A percentile compares a stretch with the other conserved stretches of the same genome.
Evolutionary conservation across 2,329 filamentous ascomycete genomes (phyloP).

Genomic region (Talaromyces sp.): DNA sequence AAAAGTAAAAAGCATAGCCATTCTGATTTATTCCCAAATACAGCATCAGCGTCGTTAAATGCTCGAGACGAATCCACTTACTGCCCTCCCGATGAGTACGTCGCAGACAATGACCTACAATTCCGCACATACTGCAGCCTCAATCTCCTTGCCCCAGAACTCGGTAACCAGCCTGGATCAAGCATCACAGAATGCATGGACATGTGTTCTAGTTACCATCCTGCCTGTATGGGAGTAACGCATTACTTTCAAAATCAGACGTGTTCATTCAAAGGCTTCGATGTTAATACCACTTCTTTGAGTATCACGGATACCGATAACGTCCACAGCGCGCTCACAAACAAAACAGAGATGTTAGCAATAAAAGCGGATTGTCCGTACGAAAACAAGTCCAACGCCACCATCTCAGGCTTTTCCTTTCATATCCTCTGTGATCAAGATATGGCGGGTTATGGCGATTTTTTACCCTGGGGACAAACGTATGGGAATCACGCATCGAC

Average conservation of each 20-base stretch:
- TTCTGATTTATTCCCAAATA: background rate
- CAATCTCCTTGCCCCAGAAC: background rate
- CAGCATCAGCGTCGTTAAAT: background rate
- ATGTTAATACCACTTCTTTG: background rate
- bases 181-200: background rate
- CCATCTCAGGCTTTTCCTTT: background rate
- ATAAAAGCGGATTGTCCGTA: background rate
- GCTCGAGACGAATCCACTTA: background rate
- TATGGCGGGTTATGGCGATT: background rate
- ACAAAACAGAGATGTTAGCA: background rate
- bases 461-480: background rate
- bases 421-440: background rate
- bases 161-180: background rate
- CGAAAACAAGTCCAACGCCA: background rate
- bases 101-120: background rate
- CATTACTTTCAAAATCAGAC: background rate
- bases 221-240: background rate
- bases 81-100: background rate
- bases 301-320: background rate
- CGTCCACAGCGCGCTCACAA: background rate
- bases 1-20: background rate
- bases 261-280: background rate
- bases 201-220: background rate
- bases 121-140: background rate
- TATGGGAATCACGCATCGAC: background rate